Evolutionary conservation across 345 rosid species (phyloP).

Genomic region (Populus ilicifolia): DNA sequence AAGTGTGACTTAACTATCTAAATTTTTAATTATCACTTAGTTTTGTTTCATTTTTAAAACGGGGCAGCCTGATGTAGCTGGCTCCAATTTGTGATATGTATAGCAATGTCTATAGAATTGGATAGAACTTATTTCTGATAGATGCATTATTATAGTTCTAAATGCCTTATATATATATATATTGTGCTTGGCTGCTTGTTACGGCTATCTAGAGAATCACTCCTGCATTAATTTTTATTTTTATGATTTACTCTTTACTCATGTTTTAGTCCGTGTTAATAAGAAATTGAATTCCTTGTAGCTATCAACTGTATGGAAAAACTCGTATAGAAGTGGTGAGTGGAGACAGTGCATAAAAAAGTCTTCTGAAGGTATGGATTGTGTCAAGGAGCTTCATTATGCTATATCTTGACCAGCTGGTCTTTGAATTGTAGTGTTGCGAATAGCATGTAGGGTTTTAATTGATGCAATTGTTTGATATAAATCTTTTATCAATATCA

Average conservation of each 20-base stretch:
- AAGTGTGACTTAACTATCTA: background rate
- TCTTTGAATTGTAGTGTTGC: background rate
- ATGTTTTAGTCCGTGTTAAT: background rate
- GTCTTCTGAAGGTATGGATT: constrained; percentile 62
- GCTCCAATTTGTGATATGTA: background rate
- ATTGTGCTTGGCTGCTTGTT: background rate
- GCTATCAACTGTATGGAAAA: constrained; percentile 90
- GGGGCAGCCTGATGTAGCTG: background rate
- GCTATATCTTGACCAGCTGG: background rate
- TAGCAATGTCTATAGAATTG: background rate
- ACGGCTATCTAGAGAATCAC: background rate
- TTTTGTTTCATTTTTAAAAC: background rate
- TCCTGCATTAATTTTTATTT: background rate
- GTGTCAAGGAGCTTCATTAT: background rate
- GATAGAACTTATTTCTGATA: background rate
- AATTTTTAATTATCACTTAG: too few species aligned
- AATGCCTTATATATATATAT: background rate
- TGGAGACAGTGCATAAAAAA: constrained; percentile 76
- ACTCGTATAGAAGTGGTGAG: constrained; percentile 63
- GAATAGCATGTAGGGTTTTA: background rate
- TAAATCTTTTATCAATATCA: background rate
- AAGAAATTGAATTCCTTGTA: constrained; percentile 28
- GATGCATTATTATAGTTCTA: background rate
- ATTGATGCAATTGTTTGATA: background rate
- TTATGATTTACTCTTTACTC: background rate